Evolutionary conservation across 768 basidiomycete genomes (phyloP).

Genomic region (Mycena venus): DNA sequence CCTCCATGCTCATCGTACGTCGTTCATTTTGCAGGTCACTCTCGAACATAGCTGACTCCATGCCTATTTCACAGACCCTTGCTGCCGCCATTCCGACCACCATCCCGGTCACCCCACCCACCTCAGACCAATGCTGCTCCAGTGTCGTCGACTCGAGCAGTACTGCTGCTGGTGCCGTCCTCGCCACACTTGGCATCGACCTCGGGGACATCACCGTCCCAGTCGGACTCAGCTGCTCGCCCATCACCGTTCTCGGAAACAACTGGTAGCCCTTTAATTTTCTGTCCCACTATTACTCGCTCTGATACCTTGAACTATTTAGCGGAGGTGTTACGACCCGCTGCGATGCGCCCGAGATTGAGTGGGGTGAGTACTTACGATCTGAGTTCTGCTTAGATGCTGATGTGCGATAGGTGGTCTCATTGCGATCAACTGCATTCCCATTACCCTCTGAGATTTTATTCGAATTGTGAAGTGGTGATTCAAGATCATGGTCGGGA

Average conservation of each 20-base stretch:
- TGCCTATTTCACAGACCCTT: slow-evolving; percentile 19
- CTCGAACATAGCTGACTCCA: background rate
- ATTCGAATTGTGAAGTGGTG: no score
- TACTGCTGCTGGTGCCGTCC: slow-evolving; percentile 6
- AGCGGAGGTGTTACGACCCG: slow-evolving; percentile 7
- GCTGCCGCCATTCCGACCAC: slow-evolving; percentile 27
- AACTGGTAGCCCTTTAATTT: slow-evolving; percentile 5
- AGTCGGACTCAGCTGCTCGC: slow-evolving; percentile 29
- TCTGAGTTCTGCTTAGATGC: no score
- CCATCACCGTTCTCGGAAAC: slow-evolving; percentile 28
- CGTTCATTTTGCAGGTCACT: background rate
- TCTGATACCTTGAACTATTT: background rate
- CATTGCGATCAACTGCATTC: slow-evolving; percentile 9
- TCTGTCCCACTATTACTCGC: no score
- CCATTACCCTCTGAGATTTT: background rate
- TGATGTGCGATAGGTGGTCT: no score
- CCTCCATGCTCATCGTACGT: slow-evolving; percentile 4
- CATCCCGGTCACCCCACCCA: slow-evolving; percentile 16
- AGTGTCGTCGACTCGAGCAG: slow-evolving; percentile 25
- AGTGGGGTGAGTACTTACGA: no score
- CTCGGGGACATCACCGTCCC: slow-evolving; percentile 22
- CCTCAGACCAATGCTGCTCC: slow-evolving; percentile 23
- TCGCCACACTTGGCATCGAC: slow-evolving; percentile 7
- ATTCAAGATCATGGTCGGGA: no score
- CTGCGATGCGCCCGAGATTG: slow-evolving; percentile 18